phyloP scores from a whole-genome alignment of 2,329 filamentous ascomycete species.

The Botrytis paeoniae region DNA sequence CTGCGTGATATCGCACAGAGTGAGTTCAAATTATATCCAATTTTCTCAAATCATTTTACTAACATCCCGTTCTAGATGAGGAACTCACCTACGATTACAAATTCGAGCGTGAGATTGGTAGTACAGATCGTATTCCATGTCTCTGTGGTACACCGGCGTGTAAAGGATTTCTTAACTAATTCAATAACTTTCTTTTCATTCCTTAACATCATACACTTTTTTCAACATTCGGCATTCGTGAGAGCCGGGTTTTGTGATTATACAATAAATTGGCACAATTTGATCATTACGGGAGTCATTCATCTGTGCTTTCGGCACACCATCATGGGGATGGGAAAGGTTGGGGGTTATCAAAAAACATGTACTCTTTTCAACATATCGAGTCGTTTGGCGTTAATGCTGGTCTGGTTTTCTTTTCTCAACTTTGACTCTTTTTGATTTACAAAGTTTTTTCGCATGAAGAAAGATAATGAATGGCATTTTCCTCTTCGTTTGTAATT shows the following conservation, averaged over 20 bases:
- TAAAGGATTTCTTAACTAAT: conserved; percentile 97
- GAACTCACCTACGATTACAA: conserved; percentile 99
- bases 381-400: conserved; percentile 31
- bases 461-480: conserved; percentile 1
- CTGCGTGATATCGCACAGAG: conserved; percentile 91
- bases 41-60: conserved; percentile 17
- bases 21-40: conserved; percentile 51
- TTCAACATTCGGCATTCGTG: conserved; percentile 6
- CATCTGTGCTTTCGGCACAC: conserved; percentile 12
- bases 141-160: conserved; percentile 93
- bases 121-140: conserved; percentile 92
- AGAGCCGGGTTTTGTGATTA: conserved; percentile 3
- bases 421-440: background rate
- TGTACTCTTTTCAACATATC: conserved; percentile 37
- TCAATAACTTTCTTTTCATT: conserved; percentile 45
- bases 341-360: conserved; percentile 27
- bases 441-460: background rate
- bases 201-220: conserved; percentile 17
- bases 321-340: conserved; percentile 15
- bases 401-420: conserved; percentile 13
- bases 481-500: background rate
- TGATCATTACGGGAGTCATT: conserved; percentile 8
- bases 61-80: conserved; percentile 63
- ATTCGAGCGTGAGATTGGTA: conserved; percentile 95
- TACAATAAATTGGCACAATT: conserved; percentile 1